phyloP scores from a whole-genome alignment of 2,329 filamentous ascomycete species.

The Capronia coronata region DNA sequence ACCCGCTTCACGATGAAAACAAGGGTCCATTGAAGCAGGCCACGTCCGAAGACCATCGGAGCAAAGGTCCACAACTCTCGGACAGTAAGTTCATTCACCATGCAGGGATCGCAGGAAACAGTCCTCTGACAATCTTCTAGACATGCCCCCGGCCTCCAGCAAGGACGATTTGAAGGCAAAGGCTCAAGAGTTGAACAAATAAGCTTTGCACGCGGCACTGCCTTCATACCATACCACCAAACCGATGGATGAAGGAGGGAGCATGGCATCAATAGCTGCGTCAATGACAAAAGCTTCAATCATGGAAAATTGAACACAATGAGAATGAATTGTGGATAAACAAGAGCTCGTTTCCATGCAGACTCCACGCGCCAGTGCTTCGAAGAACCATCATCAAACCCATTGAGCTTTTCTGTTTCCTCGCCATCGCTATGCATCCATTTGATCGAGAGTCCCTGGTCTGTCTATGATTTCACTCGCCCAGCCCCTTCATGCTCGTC shows the following conservation, averaged over 20 bases:
- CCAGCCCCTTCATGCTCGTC: constrained; percentile 3
- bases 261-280: not conserved
- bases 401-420: not conserved
- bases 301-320: not conserved
- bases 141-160: constrained; percentile 39
- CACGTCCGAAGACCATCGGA: not conserved
- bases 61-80: constrained; percentile 29
- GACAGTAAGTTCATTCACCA: constrained; percentile 33
- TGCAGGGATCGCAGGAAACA: not conserved
- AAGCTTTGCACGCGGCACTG: no score
- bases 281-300: not conserved
- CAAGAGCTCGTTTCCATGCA: not conserved
- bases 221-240: not conserved
- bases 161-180: constrained; percentile 63
- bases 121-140: constrained; percentile 43
- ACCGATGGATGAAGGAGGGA: not conserved
- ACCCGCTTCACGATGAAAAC: constrained; percentile 34
- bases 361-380: not conserved
- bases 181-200: constrained; percentile 61
- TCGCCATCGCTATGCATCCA: constrained; percentile 1
- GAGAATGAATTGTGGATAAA: not conserved
- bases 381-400: not conserved
- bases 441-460: not conserved
- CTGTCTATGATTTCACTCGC: not conserved
- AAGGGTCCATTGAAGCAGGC: constrained; percentile 37